Conservation (phyloP, 805 yeast genomes). For the Candida khao-thaluensis region DNA sequence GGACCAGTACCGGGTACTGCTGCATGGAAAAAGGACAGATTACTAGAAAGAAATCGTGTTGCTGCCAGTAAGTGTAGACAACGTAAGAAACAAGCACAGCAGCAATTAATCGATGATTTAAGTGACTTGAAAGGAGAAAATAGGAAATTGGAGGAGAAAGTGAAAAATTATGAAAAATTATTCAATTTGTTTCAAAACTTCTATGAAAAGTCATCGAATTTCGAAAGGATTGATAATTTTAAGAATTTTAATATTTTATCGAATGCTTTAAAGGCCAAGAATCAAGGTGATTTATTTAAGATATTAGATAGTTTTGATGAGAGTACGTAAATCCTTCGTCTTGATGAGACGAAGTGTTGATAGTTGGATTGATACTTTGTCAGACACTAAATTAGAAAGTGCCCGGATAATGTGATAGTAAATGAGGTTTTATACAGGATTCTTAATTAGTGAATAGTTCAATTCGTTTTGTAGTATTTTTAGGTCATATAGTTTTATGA, state of each 20-base stretch:
- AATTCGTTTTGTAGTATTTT: no score
- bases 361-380: no score
- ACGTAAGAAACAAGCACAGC: conserved; percentile 66
- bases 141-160: conserved; percentile 7
- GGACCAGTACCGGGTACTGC: conserved; percentile 63
- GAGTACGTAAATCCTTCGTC: no score
- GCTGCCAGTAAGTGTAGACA: conserved; percentile 71
- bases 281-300: conserved; percentile 11
- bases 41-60: conserved; percentile 61
- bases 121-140: conserved; percentile 45
- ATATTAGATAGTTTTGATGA: conserved; percentile 7
- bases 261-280: conserved; percentile 13
- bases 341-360: no score
- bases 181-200: conserved; percentile 13
- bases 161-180: conserved; percentile 13
- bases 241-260: conserved; percentile 13
- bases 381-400: no score
- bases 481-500: not conserved
- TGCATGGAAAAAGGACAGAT: conserved; percentile 65
- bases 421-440: no score
- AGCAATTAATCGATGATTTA: conserved; percentile 61
- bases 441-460: no score
- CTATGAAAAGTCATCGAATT: conserved; percentile 9
- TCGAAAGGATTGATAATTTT: conserved; percentile 10
- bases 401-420: no score